Percentiles rank a stretch among this genome's conserved stretches.
These are phyloP conservation scores for Diaporthe citrichinensis DNA, from an alignment of 2,329 filamentous ascomycete genomes.

Conservation along the genomic window DNA sequence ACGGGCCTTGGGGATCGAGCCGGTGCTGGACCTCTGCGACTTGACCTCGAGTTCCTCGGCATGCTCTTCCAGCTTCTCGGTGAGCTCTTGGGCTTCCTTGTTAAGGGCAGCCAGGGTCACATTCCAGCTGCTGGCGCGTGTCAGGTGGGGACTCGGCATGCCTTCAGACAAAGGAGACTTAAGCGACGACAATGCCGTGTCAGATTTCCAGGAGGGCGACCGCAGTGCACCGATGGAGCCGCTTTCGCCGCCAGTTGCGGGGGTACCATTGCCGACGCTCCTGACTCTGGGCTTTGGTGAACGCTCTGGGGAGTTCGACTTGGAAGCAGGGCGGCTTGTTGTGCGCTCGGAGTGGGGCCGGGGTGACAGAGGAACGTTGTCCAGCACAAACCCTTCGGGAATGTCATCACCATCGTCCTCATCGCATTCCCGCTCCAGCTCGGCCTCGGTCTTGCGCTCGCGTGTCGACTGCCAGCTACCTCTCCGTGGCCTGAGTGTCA, in stretches of 20 bases:
- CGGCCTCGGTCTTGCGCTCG: slow-evolving; percentile 76
- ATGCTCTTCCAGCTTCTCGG: slow-evolving; percentile 85
- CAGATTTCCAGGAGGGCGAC: slow-evolving; percentile 69
- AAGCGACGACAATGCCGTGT: slow-evolving; percentile 53
- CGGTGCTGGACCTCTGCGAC: slow-evolving; percentile 53
- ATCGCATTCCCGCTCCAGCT: slow-evolving; percentile 83
- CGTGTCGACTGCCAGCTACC: slow-evolving; percentile 81
- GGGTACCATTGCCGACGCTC: slow-evolving; percentile 75
- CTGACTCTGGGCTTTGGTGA: slow-evolving; percentile 61
- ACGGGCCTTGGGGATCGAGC: slow-evolving; percentile 54
- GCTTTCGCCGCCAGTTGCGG: slow-evolving; percentile 69
- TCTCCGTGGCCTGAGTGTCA: slow-evolving; percentile 61
- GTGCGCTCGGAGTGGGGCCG: slow-evolving; percentile 69
- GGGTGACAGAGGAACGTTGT: slow-evolving; percentile 88
- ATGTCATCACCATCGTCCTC: slow-evolving; percentile 84
- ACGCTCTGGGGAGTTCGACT: slow-evolving; percentile 68
- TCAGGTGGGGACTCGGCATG: slow-evolving; percentile 60
- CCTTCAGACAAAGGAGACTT: slow-evolving; percentile 48
- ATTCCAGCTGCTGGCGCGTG: slow-evolving; percentile 81
- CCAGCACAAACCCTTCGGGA: slow-evolving; percentile 82
- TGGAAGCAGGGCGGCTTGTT: slow-evolving; percentile 66
- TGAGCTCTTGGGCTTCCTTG: slow-evolving; percentile 80
- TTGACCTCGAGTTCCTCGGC: slow-evolving; percentile 73
- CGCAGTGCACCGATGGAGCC: slow-evolving; percentile 63
- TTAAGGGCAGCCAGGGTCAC: slow-evolving; percentile 78